Percentiles rank a stretch among this genome's conserved stretches.
These are phyloP conservation scores for Candida andamanensis DNA, from an alignment of 805 yeast genomes.

Conservation along the genomic window DNA sequence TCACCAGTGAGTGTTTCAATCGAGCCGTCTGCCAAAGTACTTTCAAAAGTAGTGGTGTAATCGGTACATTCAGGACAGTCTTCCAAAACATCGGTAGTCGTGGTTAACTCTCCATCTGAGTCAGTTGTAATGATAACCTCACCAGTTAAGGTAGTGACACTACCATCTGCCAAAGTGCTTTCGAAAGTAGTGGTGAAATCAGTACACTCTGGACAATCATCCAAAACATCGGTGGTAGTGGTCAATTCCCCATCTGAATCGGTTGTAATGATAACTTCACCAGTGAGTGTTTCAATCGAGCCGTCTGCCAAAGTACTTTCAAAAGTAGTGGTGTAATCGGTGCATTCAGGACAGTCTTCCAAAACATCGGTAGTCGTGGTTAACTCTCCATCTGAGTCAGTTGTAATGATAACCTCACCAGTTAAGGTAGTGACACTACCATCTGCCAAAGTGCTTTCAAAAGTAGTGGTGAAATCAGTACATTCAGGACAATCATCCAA, in stretches of 20 bases:
- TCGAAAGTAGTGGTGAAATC: conserved; percentile 10
- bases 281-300: conserved; percentile 6
- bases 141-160: conserved; percentile 9
- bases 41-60: conserved; percentile 10
- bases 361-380: conserved; percentile 1
- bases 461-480: conserved; percentile 13
- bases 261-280: conserved; percentile 13
- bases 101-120: conserved; percentile 9
- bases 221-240: conserved; percentile 2
- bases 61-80: conserved; percentile 9
- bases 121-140: conserved; percentile 13
- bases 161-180: conserved; percentile 10
- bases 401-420: conserved; percentile 13
- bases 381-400: conserved; percentile 12
- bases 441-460: conserved; percentile 11
- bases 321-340: conserved; percentile 7
- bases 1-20: conserved; percentile 11
- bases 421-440: conserved; percentile 11
- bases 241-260: conserved; percentile 10
- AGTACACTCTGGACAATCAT: conserved; percentile 2
- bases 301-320: conserved; percentile 6
- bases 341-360: conserved; percentile 4
- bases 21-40: conserved; percentile 10
- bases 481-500: conserved; percentile 10
- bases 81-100: conserved; percentile 2